These are phyloP conservation scores for Zymoseptoria passerinii DNA, from an alignment of 2,329 filamentous ascomycete genomes.

Conservation along the genomic window DNA sequence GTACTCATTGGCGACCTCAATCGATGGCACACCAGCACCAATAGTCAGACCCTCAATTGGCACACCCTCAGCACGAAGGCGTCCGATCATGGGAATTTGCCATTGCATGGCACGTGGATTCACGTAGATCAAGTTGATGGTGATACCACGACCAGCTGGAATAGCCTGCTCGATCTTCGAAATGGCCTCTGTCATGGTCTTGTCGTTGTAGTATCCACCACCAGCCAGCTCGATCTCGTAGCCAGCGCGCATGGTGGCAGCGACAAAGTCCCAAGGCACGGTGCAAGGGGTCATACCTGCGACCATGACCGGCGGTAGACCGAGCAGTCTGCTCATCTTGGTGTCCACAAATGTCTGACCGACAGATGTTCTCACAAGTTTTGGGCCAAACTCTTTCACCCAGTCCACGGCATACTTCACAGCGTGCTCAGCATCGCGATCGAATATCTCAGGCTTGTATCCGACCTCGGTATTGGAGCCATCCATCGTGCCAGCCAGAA, in stretches of 20 bases:
- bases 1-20: slow-evolving; percentile 88
- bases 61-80: slow-evolving; percentile 73
- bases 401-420: slow-evolving; percentile 94
- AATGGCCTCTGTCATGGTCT: slow-evolving; percentile 74
- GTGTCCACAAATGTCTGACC: slow-evolving; percentile 92
- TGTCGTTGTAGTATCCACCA: slow-evolving; percentile 79
- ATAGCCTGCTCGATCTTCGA: slow-evolving; percentile 77
- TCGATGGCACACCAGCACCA: slow-evolving; percentile 85
- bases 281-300: slow-evolving; percentile 91
- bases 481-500: slow-evolving; percentile 86
- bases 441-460: slow-evolving; percentile 96
- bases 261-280: slow-evolving; percentile 84
- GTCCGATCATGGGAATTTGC: slow-evolving; percentile 79
- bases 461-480: slow-evolving; percentile 85
- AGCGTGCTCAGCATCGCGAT: slow-evolving; percentile 88
- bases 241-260: slow-evolving; percentile 88
- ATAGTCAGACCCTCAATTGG: slow-evolving; percentile 90
- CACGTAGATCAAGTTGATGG: slow-evolving; percentile 84
- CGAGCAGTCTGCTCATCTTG: slow-evolving; percentile 83
- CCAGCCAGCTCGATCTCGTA: slow-evolving; percentile 87
- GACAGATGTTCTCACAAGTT: slow-evolving; percentile 76
- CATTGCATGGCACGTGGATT: slow-evolving; percentile 82
- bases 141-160: slow-evolving; percentile 77
- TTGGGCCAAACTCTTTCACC: slow-evolving; percentile 96
- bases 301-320: slow-evolving; percentile 79